Conservation (phyloP, 257 asterid genomes). For the Solanum verrucosum region DNA sequence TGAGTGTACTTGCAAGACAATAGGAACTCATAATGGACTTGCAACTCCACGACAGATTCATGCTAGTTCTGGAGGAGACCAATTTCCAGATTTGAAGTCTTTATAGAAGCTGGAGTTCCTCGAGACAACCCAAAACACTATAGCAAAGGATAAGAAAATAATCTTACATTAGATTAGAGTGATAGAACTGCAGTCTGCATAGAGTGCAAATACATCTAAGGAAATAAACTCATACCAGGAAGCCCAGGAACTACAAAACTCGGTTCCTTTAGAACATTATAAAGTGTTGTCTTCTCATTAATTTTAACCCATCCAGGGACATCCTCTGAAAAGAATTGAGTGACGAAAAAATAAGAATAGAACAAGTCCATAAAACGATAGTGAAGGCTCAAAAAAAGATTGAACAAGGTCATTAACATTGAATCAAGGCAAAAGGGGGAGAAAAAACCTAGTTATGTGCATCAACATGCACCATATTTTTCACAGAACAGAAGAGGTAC, state of each 20-base stretch:
- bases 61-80: slow-evolving; percentile 49
- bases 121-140: slow-evolving; percentile 71
- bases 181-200: neutral
- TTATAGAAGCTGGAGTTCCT: slow-evolving; percentile 59
- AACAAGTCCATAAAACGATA: neutral
- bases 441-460: neutral
- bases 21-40: neutral
- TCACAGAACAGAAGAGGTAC: neutral
- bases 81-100: slow-evolving; percentile 67
- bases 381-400: neutral
- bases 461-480: neutral
- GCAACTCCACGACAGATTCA: slow-evolving; percentile 4
- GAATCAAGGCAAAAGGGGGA: neutral
- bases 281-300: slow-evolving; percentile 62
- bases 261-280: slow-evolving; percentile 51
- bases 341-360: neutral
- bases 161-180: neutral
- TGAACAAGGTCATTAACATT: neutral
- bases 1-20: neutral
- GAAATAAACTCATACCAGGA: slow-evolving; percentile 53
- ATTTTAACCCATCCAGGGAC: slow-evolving; percentile 54
- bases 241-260: slow-evolving; percentile 58
- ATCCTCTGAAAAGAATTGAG: slow-evolving; percentile 22
- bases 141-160: slow-evolving; percentile 10
- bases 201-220: neutral